Percentiles rank a stretch among this genome's conserved stretches.
These are phyloP conservation scores for Gastrolobium villosum DNA, from an alignment of 306 rosid species.

Conservation along the genomic window DNA sequence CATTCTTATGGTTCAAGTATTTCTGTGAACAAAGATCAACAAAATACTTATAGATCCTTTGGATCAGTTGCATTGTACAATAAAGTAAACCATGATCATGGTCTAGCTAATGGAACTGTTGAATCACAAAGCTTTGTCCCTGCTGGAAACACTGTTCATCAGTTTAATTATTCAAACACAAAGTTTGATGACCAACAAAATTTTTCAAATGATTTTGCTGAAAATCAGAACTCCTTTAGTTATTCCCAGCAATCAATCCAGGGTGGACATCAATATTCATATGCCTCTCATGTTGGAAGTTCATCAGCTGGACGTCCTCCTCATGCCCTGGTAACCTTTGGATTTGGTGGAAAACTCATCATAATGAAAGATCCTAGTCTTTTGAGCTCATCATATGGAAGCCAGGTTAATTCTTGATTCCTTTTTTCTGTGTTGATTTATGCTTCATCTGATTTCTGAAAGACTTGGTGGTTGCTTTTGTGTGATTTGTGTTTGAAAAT, in stretches of 20 bases:
- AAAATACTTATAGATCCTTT: conserved; percentile 58
- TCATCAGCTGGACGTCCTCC: conserved; percentile 94
- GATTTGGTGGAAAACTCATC: conserved; percentile 96
- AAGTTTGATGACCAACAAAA: conserved; percentile 54
- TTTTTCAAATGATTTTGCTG: conserved; percentile 62
- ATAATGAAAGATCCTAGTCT: conserved; percentile 74
- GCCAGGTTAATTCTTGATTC: conserved; percentile 70
- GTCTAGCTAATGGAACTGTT: conserved; percentile 62
- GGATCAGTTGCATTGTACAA: conserved; percentile 63
- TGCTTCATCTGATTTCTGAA: conserved; percentile 34
- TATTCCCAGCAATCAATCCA: conserved; percentile 66
- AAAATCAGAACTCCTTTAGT: conserved; percentile 57
- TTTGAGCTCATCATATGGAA: conserved; percentile 64
- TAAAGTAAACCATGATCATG: conserved; percentile 59
- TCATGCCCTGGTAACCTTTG: conserved; percentile 87
- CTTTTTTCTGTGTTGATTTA: conserved; percentile 45
- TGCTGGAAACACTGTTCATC: conserved; percentile 58
- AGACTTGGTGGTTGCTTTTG: conserved; percentile 25
- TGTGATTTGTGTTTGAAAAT: conserved; percentile 12
- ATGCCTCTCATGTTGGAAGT: conserved; percentile 69
- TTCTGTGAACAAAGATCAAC: conserved; percentile 59
- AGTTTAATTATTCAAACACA: conserved; percentile 60
- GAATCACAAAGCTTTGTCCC: conserved; percentile 57
- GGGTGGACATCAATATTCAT: conserved; percentile 62
- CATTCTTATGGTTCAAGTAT: conserved; percentile 59